Percentiles rank a stretch among this genome's conserved stretches.
phyloP scores from a whole-genome alignment of 2,329 filamentous ascomycete species.

The Colletotrichum cordylinicola region DNA sequence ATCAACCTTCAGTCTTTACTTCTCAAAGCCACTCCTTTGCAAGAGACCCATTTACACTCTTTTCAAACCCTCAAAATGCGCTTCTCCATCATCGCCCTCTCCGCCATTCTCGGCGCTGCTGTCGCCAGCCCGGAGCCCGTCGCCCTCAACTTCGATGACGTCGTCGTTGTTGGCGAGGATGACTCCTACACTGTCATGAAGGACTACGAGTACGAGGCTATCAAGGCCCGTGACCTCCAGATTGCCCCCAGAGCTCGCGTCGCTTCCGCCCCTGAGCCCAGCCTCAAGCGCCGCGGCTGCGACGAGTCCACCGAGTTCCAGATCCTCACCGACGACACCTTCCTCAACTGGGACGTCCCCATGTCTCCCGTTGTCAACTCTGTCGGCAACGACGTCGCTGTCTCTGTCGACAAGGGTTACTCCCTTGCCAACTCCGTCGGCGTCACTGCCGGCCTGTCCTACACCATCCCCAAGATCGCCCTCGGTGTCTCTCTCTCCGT shows the following conservation, averaged over 20 bases:
- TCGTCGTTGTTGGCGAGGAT: slow-evolving; percentile 29
- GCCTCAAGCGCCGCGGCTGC: slow-evolving; percentile 19
- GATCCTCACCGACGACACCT: slow-evolving; percentile 29
- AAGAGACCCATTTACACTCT: not conserved
- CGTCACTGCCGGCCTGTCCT: slow-evolving; percentile 24
- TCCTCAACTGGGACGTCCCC: slow-evolving; percentile 43
- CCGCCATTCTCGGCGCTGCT: slow-evolving; percentile 2
- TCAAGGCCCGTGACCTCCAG: slow-evolving; percentile 17
- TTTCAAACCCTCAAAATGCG: slow-evolving; percentile 17
- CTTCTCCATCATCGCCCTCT: slow-evolving; percentile 8
- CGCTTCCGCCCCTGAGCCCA: not conserved
- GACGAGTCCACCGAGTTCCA: slow-evolving; percentile 28
- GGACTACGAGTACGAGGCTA: slow-evolving; percentile 26
- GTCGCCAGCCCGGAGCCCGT: not conserved
- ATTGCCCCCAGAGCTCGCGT: not conserved
- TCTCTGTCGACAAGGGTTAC: slow-evolving; percentile 38
- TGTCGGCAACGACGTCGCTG: slow-evolving; percentile 29
- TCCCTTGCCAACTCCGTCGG: slow-evolving; percentile 35
- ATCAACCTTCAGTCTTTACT: slow-evolving; percentile 17
- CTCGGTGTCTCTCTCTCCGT: slow-evolving; percentile 29
- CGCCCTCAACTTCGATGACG: slow-evolving; percentile 26
- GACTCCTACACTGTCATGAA: slow-evolving; percentile 30
- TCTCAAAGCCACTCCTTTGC: slow-evolving; percentile 13
- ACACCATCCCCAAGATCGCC: slow-evolving; percentile 28
- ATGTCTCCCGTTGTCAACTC: slow-evolving; percentile 40